Evolutionary conservation across 768 basidiomycete species (phyloP).

Genomic region (Suillus brevipes): DNA sequence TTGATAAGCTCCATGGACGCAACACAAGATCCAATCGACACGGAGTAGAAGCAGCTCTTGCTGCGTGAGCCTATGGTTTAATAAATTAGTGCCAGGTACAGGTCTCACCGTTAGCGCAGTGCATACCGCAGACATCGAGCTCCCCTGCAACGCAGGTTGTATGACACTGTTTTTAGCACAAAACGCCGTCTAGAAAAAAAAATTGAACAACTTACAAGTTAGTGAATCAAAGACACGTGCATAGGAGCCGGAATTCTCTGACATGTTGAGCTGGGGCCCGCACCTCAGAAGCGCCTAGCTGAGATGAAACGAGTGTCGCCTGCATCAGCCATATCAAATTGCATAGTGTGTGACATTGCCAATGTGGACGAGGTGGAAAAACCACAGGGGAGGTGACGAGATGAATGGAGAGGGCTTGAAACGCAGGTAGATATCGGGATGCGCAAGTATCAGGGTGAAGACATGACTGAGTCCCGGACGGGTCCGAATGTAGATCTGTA

Average conservation of each 20-base stretch:
- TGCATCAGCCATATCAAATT: neutral
- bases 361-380: neutral
- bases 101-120: no score
- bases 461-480: neutral
- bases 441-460: no score
- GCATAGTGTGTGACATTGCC: no score
- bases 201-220: neutral
- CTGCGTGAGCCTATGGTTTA: no score
- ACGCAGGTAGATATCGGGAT: no score
- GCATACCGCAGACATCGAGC: neutral
- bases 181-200: neutral
- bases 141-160: neutral
- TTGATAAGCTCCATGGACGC: constrained; percentile 1
- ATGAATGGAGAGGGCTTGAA: no score
- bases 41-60: neutral
- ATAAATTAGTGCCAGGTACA: neutral
- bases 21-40: constrained; percentile 7
- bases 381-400: neutral
- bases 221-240: neutral
- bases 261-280: neutral
- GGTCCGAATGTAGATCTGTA: neutral
- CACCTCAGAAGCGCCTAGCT: neutral
- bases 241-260: neutral
- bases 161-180: no score
- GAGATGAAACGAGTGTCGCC: neutral